Base-by-base conservation (phyloP, 1,284 basidiomycete species). In the Rhodotorula sp. region DNA sequence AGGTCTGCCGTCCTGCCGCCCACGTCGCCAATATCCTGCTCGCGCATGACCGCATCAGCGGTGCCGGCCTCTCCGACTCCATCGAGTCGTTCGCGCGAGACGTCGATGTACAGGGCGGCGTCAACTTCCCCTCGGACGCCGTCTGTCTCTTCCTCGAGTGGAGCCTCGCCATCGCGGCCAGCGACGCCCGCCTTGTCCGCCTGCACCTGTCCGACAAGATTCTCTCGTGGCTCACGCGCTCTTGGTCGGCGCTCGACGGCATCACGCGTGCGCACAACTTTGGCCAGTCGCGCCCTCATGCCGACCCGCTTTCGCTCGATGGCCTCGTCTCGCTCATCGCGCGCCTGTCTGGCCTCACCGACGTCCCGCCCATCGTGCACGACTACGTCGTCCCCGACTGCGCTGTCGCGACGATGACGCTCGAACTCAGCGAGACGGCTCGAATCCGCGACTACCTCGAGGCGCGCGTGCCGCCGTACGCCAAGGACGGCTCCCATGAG, bases 181-280 rank as follows among this genome's bases (percentile, higher is more conserved):
- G 89, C 75, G 92, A 97, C 78, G 88, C 90, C 57, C 86, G 89
- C 25, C 82, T 96, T 13, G 92, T 92, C 80, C 86, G 89, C 7
- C 87, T 91, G 84, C 88, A 89, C 49, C 83, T 96, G 21, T 90
- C 92, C 78, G 91, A 93, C 77, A 91, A 92, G 79, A 88, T 91
- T 1, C 79, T 94, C 23, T 86, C 84, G 50, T 97, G 95, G 93
- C 82, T 96, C 34, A 82, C 86, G n/a, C 88, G 89, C 70, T 86
- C 84, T 46, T 93, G 92, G 91, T 86, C 85, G 41, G 68, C 81
- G 12, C 82, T 88, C 10, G 83, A 84, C 5, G 83, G 82, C 3
- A 78, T 68, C 13, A 53, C 59, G 13, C 62, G 69, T 7, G n/a
- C 27, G 13, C 66, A 69, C 49, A 42, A 58, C 14, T 71, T 75